These are phyloP conservation scores for Ulmus americana DNA, from an alignment of 331 rosid genomes.

Conservation along the genomic window DNA sequence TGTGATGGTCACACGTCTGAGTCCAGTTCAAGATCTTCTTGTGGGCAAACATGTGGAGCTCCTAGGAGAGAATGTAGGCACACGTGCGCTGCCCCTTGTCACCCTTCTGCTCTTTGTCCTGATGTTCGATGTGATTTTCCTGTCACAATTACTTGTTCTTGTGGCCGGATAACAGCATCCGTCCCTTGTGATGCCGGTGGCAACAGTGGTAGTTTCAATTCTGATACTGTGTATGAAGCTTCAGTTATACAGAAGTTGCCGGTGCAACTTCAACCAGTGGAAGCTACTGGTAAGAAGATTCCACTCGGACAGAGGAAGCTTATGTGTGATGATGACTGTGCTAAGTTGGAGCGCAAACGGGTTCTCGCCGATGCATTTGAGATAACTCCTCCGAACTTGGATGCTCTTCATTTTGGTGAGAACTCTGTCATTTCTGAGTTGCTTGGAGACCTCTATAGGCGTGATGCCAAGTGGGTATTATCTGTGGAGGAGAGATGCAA, in stretches of 20 bases:
- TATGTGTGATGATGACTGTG: conserved; percentile 79
- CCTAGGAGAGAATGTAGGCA: conserved; percentile 90
- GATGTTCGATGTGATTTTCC: conserved; percentile 59
- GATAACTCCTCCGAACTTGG: conserved; percentile 57
- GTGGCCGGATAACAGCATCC: conserved; percentile 60
- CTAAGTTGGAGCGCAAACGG: conserved; percentile 76
- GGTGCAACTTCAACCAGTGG: conserved; percentile 59
- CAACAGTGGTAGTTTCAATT: conserved; percentile 38
- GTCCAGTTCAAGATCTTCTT: conserved; percentile 47
- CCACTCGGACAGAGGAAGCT: conserved; percentile 89
- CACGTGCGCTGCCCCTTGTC: conserved; percentile 73
- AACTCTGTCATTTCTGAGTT: conserved; percentile 50
- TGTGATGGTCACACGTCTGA: conserved; percentile 49
- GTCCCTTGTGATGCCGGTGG: conserved; percentile 89
- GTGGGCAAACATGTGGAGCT: conserved; percentile 91
- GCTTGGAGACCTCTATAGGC: conserved; percentile 57
- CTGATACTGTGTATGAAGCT: conserved; percentile 59
- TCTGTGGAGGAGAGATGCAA: conserved; percentile 93
- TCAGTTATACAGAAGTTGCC: conserved; percentile 72
- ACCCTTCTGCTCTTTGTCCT: conserved; percentile 69
- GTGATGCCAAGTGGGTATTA: conserved; percentile 84
- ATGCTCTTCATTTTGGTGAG: conserved; percentile 81
- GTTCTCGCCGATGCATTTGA: conserved; percentile 93
- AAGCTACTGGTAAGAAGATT: conserved; percentile 48
- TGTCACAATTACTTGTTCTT: conserved; percentile 70